Percentiles rank a stretch among this genome's conserved stretches.
Evolutionary conservation across 2,329 filamentous ascomycete genomes (phyloP).

Genomic region (Fusarium torulosum): DNA sequence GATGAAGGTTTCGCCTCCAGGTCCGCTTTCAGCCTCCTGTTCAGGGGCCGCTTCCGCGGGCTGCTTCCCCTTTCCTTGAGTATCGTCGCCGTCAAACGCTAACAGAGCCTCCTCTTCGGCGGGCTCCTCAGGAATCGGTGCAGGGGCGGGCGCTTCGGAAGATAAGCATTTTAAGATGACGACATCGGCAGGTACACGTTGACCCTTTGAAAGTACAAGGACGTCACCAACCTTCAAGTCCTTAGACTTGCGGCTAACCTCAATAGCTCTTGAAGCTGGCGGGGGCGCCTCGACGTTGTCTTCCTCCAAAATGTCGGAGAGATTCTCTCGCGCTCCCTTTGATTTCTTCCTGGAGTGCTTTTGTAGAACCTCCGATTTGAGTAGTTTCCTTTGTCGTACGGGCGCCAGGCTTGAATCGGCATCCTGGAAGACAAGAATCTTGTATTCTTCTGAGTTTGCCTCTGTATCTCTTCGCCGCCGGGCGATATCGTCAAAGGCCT

Average conservation of each 20-base stretch:
- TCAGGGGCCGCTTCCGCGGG: constrained; percentile 47
- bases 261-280: constrained; percentile 67
- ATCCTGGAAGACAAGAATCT: constrained; percentile 78
- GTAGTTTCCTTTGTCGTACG: constrained; percentile 53
- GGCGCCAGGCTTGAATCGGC: constrained; percentile 57
- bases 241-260: constrained; percentile 83
- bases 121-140: constrained; percentile 50
- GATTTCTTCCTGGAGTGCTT: constrained; percentile 50
- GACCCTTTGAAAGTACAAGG: constrained; percentile 91
- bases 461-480: constrained; percentile 89
- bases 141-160: constrained; percentile 61
- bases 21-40: constrained; percentile 53
- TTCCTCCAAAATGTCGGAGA: constrained; percentile 78
- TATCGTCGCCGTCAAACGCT: constrained; percentile 56
- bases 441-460: constrained; percentile 92
- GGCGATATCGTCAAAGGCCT: constrained; percentile 93
- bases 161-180: constrained; percentile 87
- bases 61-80: constrained; percentile 53
- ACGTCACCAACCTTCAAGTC: constrained; percentile 96
- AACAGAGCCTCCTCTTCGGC: constrained; percentile 58
- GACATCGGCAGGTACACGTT: constrained; percentile 93
- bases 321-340: constrained; percentile 50
- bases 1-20: constrained; percentile 93
- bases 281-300: constrained; percentile 57
- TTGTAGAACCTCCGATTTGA: constrained; percentile 59